Conservation (phyloP, 139 green algal genomes). For the Ettlia oleoabundans region DNA sequence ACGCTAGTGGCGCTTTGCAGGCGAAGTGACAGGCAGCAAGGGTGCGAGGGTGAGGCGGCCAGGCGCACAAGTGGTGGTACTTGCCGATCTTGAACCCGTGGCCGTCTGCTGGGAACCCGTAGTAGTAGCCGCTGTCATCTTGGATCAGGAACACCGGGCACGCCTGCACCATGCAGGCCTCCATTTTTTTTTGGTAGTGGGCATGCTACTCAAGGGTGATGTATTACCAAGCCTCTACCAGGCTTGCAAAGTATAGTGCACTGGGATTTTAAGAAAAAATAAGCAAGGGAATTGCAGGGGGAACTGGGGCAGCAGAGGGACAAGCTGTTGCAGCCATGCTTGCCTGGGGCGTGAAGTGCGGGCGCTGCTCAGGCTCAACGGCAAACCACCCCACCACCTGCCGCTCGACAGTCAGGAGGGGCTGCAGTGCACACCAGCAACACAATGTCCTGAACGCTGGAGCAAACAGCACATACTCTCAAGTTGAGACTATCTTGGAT, state of each 20-base stretch:
- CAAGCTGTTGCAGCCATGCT: background rate
- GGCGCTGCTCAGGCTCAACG: slow-evolving; percentile 33
- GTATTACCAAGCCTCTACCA: background rate
- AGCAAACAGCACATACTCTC: no score
- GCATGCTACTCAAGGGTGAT: background rate
- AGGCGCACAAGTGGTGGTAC: slow-evolving; percentile 27
- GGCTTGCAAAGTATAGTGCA: background rate
- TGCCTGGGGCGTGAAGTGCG: slow-evolving; percentile 19
- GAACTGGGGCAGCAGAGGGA: no score
- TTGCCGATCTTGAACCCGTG: slow-evolving; percentile 56
- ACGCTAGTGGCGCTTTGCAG: no score
- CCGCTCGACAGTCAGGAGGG: slow-evolving; percentile 43
- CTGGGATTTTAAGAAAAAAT: background rate
- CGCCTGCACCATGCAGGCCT: no score
- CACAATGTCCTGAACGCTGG: no score
- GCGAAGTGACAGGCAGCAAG: no score
- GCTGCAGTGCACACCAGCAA: no score
- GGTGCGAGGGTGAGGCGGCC: background rate
- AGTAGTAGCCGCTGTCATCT: slow-evolving; percentile 40
- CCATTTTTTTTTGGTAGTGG: no score
- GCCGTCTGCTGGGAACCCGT: slow-evolving; percentile 71
- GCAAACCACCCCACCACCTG: slow-evolving; percentile 73
- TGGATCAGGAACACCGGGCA: slow-evolving; percentile 72
- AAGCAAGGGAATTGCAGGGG: no score
- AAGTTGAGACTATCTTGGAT: no score